These are phyloP conservation scores for Paraphoma chrysanthemicola DNA, from an alignment of 2,329 filamentous ascomycete species.

Conservation along the genomic window DNA sequence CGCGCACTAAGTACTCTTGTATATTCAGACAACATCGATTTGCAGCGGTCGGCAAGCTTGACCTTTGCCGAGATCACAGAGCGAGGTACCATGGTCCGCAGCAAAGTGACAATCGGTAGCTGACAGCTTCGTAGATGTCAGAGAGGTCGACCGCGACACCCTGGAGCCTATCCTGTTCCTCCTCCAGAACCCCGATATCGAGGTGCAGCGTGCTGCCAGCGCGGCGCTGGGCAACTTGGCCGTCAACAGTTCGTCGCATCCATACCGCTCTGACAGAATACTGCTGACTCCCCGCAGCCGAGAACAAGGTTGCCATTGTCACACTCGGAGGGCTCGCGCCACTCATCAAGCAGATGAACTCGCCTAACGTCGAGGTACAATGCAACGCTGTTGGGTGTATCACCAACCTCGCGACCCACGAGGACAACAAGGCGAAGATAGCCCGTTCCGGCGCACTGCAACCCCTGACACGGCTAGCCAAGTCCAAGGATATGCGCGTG, in stretches of 20 bases:
- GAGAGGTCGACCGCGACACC: conserved; percentile 92
- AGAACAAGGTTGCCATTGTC: conserved; percentile 98
- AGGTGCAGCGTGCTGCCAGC: conserved; percentile 95
- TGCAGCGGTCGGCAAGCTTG: conserved; percentile 95
- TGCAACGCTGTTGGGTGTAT: conserved; percentile 99
- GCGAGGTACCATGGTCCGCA: conserved; percentile 54
- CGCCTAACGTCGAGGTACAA: conserved; percentile 95
- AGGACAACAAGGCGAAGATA: conserved; percentile 99
- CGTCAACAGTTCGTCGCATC: conserved; percentile 77
- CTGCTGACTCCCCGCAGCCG: conserved; percentile 69
- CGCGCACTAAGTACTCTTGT: conserved; percentile 93
- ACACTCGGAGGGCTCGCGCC: conserved; percentile 87
- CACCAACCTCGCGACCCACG: conserved; percentile 95
- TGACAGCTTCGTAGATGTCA: conserved; percentile 68
- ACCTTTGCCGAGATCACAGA: conserved; percentile 99
- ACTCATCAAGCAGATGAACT: conserved; percentile 98
- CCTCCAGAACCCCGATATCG: conserved; percentile 92
- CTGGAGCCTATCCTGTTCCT: conserved; percentile 95
- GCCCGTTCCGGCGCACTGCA: conserved; percentile 91
- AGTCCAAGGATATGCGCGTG: conserved; percentile 98
- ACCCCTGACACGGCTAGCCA: conserved; percentile 88
- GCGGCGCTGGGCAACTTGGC: conserved; percentile 94
- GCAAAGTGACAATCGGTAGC: no score
- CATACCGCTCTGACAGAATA: conserved; percentile 4
- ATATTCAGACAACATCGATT: conserved; percentile 97